Evolutionary conservation across 148 eudicot species (phyloP), one percentile per base, ranked within the genome.

Genomic region (Tetragonia tetragonoides): DNA sequence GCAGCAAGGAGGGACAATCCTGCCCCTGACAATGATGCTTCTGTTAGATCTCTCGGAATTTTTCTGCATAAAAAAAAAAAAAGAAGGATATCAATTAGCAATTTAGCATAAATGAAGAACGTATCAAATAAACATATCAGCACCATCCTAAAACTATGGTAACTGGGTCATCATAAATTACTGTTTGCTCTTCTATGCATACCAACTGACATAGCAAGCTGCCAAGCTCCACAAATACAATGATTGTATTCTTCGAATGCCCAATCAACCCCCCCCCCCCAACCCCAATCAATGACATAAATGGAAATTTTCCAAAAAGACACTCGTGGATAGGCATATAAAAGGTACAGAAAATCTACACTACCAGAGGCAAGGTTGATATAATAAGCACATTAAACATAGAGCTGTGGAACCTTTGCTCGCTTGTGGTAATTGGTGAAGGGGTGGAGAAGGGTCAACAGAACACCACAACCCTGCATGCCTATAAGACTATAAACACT

Each of bases 1-100:
- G 97, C 96, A 46, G 97, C 99, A 81, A 91, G 17, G 42, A 95
- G 81, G 75, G 99, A 95, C 86, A 95, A 82, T 75, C 99, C 99
- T 79, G 97, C 99, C 81, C 97, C 97, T 56, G 97, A 92, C 59
- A 92, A 77, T 68, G 99, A 91, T 84, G 99, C 99, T 80, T 95
- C 99, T 46, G 99, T 95, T 85, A 95, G 90, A 87, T 95, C 99
- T 81, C 99, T 85, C 18, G 99, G 99, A 83, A 93, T 95, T 87
- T 95, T 95, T 86, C 99, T 95, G 97, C 83, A 78, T 68, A n/a
- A 76, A 47, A 64, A 39, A n/a, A 76, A 47, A 64, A 39, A 54
- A 72, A 21, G 75, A 37, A 42, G 63, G 64, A 21, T 15, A 66
- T 56, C 16, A 47, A 67, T 66, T 4, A 75, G 34, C 39, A 69